Percentiles rank a stretch among this genome's conserved stretches.
phyloP scores from a whole-genome alignment of 2,329 filamentous ascomycete genomes.

The Sphaerulina populicola region DNA sequence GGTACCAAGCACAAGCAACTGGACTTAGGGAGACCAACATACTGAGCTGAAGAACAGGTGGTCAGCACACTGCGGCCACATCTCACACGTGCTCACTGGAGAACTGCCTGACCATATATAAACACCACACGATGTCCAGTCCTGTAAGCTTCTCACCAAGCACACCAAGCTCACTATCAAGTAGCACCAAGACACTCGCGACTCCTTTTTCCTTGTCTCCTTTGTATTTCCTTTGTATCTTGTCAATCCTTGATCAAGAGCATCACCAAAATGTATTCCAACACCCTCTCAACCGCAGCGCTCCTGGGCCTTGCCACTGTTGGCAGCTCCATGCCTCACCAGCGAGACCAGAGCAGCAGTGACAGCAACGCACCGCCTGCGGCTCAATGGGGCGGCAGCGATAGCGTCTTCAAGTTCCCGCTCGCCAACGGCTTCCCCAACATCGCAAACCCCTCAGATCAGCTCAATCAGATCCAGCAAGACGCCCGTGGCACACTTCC shows the following conservation, averaged over 20 bases:
- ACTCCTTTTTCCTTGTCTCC: not conserved
- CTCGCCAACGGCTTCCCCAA: conserved; percentile 53
- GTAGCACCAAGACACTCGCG: not conserved
- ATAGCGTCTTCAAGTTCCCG: conserved; percentile 31
- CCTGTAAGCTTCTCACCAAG: not conserved
- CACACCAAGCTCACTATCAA: not conserved
- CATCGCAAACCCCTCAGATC: conserved; percentile 39
- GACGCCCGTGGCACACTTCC: conserved; percentile 37
- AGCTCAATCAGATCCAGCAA: conserved; percentile 52
- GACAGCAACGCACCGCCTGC: not conserved
- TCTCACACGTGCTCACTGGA: not conserved
- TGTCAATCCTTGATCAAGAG: conserved; percentile 1
- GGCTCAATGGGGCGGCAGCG: not conserved
- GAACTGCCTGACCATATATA: not conserved
- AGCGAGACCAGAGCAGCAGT: not conserved
- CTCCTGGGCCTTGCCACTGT: conserved; percentile 1
- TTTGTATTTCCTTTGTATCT: conserved; percentile 8
- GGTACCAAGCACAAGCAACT: not conserved
- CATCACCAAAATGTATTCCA: not conserved
- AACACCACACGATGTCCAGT: not conserved
- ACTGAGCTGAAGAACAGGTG: not conserved
- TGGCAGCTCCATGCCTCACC: not conserved
- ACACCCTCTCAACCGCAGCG: not conserved
- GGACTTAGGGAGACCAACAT: not conserved
- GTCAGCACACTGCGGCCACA: not conserved